These are phyloP conservation scores for Plantago lanceolata DNA, from an alignment of 305 asterid species.

Conservation along the genomic window DNA sequence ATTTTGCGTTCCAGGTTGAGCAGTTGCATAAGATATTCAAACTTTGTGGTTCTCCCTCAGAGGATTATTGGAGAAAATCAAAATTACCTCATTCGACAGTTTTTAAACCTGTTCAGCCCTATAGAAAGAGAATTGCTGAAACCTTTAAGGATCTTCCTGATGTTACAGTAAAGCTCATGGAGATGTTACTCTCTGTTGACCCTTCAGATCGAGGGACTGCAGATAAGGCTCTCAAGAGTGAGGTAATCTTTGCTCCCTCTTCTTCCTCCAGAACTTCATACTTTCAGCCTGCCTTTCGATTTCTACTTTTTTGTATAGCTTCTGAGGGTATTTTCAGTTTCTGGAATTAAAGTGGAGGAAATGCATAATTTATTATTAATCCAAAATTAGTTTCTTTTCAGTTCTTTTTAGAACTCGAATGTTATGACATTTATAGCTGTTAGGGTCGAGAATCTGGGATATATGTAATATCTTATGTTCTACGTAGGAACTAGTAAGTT, in stretches of 20 bases:
- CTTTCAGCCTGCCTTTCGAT: not conserved
- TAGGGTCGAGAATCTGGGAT: not conserved
- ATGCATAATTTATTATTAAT: not conserved
- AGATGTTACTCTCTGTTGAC: conserved; percentile 73
- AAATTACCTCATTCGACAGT: conserved; percentile 69
- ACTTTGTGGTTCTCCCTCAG: conserved; percentile 95
- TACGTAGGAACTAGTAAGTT: no score
- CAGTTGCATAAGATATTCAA: conserved; percentile 95
- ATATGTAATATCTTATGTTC: not conserved
- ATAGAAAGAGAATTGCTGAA: conserved; percentile 66
- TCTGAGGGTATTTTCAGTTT: not conserved
- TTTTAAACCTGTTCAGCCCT: conserved; percentile 70
- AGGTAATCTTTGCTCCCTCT: conserved; percentile 36
- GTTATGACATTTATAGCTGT: no score
- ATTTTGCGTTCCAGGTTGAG: conserved; percentile 54
- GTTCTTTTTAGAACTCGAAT: not conserved
- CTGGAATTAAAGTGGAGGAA: no score
- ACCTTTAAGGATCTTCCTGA: conserved; percentile 69
- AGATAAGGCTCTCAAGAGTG: conserved; percentile 60
- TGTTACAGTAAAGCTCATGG: conserved; percentile 58
- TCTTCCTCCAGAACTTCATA: not conserved
- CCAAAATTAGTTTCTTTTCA: not conserved
- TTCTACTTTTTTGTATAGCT: not conserved
- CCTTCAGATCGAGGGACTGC: conserved; percentile 79
- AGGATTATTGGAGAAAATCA: conserved; percentile 74